phyloP scores from a whole-genome alignment of 164 flowering plant species.

The Vitis riparia region DNA sequence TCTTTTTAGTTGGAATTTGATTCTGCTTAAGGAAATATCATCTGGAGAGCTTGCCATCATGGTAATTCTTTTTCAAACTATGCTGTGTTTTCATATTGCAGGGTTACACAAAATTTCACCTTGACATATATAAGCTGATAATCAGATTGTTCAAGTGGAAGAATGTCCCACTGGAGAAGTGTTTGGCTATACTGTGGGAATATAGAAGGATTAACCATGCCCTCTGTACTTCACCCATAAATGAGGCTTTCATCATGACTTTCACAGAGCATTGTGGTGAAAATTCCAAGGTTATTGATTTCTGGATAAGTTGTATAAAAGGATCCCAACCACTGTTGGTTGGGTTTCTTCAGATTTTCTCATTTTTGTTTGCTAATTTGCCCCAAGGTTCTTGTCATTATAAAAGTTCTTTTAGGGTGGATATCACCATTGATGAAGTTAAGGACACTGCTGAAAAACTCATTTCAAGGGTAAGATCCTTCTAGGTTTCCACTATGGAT shows the following conservation, averaged over 20 bases:
- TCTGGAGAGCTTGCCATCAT: not conserved
- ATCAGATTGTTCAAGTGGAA: slow-evolving; percentile 48
- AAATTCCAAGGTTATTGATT: slow-evolving; percentile 32
- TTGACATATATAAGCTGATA: slow-evolving; percentile 51
- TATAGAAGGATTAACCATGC: slow-evolving; percentile 77
- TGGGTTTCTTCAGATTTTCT: slow-evolving; percentile 65
- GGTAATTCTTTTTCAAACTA: not conserved
- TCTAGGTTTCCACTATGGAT: not conserved
- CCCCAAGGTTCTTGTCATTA: slow-evolving; percentile 20
- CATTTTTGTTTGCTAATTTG: slow-evolving; percentile 23
- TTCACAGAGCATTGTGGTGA: slow-evolving; percentile 55
- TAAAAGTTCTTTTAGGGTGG: slow-evolving; percentile 21
- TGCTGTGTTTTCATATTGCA: slow-evolving; percentile 20
- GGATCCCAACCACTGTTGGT: slow-evolving; percentile 37
- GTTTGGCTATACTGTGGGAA: slow-evolving; percentile 63
- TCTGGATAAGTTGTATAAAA: slow-evolving; percentile 63
- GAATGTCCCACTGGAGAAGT: slow-evolving; percentile 44
- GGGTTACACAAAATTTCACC: slow-evolving; percentile 56
- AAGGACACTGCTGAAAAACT: slow-evolving; percentile 54
- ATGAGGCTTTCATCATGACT: slow-evolving; percentile 46
- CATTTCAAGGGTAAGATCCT: slow-evolving; percentile 56
- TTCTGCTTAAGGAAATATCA: not conserved
- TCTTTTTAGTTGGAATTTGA: not conserved
- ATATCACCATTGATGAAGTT: slow-evolving; percentile 32
- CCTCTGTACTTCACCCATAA: slow-evolving; percentile 70